Conservation (phyloP, 768 basidiomycete species). For the Pulveroboletus frians region DNA sequence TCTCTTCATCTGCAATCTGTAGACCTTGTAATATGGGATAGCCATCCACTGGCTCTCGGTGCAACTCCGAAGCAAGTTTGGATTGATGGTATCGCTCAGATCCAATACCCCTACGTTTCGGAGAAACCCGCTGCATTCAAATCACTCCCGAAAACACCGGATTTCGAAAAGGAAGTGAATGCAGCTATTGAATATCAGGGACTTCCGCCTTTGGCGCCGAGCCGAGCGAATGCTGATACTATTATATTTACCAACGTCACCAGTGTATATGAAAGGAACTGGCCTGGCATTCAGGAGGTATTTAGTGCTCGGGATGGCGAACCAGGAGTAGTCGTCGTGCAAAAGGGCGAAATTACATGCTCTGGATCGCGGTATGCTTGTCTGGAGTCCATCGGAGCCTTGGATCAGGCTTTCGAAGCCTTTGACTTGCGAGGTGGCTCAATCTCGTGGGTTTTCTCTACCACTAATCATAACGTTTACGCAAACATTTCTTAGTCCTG, state of each 20-base stretch:
- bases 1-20: background rate
- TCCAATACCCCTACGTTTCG: conserved; percentile 41
- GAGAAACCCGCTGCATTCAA: conserved; percentile 55
- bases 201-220: conserved; percentile 57
- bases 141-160: conserved; percentile 45
- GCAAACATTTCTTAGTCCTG: conserved; percentile 34
- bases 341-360: conserved; percentile 52
- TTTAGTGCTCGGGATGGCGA: conserved; percentile 10
- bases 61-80: conserved; percentile 78
- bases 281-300: conserved; percentile 19
- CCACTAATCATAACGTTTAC: background rate
- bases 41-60: conserved; percentile 71
- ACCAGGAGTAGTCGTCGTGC: conserved; percentile 45
- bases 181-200: conserved; percentile 62
- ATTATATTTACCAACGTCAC: conserved; percentile 65
- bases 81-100: conserved; percentile 80
- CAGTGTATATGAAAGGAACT: conserved; percentile 40
- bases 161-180: conserved; percentile 60
- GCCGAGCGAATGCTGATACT: conserved; percentile 31
- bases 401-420: conserved; percentile 28
- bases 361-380: conserved; percentile 34
- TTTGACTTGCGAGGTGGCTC: conserved; percentile 66
- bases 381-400: conserved; percentile 9
- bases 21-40: conserved; percentile 76
- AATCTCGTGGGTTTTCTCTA: conserved; percentile 38